Conservation (phyloP, 164 flowering plant species). For the Brasenia schreberi region DNA sequence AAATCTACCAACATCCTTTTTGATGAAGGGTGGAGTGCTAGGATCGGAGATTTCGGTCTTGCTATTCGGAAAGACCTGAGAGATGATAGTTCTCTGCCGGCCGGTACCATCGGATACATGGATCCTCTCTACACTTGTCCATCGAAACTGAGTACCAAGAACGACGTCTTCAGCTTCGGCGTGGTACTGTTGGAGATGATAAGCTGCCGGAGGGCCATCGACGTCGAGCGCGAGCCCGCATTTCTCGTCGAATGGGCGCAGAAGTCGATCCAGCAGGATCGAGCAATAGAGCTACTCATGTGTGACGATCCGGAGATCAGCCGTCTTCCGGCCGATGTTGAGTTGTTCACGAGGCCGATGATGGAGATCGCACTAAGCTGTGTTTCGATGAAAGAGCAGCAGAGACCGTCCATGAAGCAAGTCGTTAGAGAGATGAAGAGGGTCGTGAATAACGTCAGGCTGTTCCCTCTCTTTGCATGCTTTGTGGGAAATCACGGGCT, state of each 20-base stretch:
- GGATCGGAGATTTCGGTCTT: slow-evolving; percentile 57
- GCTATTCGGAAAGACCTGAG: slow-evolving; percentile 14
- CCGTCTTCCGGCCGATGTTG: slow-evolving; percentile 5
- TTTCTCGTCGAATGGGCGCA: slow-evolving; percentile 26
- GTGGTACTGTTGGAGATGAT: slow-evolving; percentile 54
- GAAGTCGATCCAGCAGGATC: slow-evolving; percentile 8
- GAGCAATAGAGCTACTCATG: slow-evolving; percentile 2
- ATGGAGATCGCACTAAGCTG: slow-evolving; percentile 27
- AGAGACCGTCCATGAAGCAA: slow-evolving; percentile 14
- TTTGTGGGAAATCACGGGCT: not conserved
- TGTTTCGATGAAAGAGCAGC: slow-evolving; percentile 8
- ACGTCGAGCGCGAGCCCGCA: slow-evolving; percentile 24
- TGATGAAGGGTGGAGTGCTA: slow-evolving; percentile 37
- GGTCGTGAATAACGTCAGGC: slow-evolving; percentile 6
- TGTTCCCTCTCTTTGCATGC: slow-evolving; percentile 5
- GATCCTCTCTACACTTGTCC: slow-evolving; percentile 58
- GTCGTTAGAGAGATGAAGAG: slow-evolving; percentile 14
- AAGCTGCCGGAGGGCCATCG: slow-evolving; percentile 39
- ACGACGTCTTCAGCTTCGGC: slow-evolving; percentile 61
- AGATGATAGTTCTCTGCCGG: slow-evolving; percentile 19
- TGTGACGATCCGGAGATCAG: slow-evolving; percentile 8
- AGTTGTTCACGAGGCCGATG: slow-evolving; percentile 5
- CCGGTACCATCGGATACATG: slow-evolving; percentile 71
- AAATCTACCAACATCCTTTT: slow-evolving; percentile 54
- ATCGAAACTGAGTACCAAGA: slow-evolving; percentile 37